Base-by-base conservation (phyloP, 2,329 filamentous ascomycete genomes). In the Curvularia verruculosa region DNA sequence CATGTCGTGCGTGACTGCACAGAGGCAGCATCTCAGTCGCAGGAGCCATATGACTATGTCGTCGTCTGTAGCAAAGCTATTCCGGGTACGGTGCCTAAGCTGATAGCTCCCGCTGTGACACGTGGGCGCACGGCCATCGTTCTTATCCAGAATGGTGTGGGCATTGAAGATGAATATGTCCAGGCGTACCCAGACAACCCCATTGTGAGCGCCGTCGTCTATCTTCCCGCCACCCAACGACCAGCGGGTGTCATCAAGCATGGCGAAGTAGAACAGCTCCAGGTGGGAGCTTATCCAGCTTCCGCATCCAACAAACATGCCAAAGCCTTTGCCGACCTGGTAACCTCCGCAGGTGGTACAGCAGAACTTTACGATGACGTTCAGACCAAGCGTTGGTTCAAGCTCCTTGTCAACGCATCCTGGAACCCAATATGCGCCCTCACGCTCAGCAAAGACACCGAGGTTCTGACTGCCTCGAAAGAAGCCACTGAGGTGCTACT, bases 381-480 rank as follows among this genome's bases (percentile, higher is more conserved):
- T 8, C 85, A 88, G 60, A 68, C 79, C 0, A 79, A 82, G 50
- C 79, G 85, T 7, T 88, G 85, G 85, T 78, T 79, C 50, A 89
- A 88, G 70, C 78, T 88, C 0, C 75, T 87, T 0, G 77, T 85
- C 70, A 88, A 88, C 65, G 85, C 82, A 1, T 79, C 83, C 0
- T 87, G 84, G 82, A 88, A 88, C 61, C 82, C 85, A 0, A 78
- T 87, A 34, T 86, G 83, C 40, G 84, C 85, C 0, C 74, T 87
- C 1, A 82, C 84, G 0, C 78, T 82, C 0, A 78, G 79, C 40
- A 81, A 83, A 54, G 85, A 85, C 19, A 80, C 82, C 0, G 68
- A 79, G 0, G 83, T 85, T 67, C 71, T 87, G 10, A 61, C 61
- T 0, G 77, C 69, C 0, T 83, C 78, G 0, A 71, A 74, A 0